A percentile compares a stretch with the other conserved stretches of the same genome.
These are phyloP conservation scores for Trichoderma gracile DNA, from an alignment of 2,329 filamentous ascomycete genomes.

Conservation along the genomic window DNA sequence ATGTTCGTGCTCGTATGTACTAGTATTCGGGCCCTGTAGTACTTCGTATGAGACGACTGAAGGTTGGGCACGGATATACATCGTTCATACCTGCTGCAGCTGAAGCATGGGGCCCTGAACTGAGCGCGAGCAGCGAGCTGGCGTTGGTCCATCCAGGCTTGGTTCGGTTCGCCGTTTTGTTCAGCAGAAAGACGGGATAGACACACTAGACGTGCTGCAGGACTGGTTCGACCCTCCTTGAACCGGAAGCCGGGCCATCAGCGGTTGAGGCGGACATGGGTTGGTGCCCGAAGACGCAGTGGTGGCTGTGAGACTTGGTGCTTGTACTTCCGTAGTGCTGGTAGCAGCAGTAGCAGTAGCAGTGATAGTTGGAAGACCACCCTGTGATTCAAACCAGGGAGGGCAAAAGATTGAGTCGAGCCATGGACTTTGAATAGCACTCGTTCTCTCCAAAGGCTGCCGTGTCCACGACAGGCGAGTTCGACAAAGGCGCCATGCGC, in stretches of 20 bases:
- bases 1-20: not conserved
- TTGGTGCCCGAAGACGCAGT: not conserved
- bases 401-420: not conserved
- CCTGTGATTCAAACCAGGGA: not conserved
- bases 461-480: conserved; percentile 1
- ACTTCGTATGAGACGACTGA: too few species aligned
- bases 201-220: not conserved
- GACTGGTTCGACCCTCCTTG: not conserved
- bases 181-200: not conserved
- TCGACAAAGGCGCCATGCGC: too few species aligned
- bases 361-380: not conserved
- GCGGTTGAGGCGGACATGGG: not conserved
- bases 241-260: not conserved
- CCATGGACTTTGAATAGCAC: not conserved
- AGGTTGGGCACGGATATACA: too few species aligned
- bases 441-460: not conserved
- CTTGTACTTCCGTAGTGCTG: not conserved
- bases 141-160: not conserved
- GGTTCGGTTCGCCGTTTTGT: not conserved
- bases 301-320: too few species aligned
- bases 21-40: too few species aligned
- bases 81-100: too few species aligned
- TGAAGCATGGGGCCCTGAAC: not conserved
- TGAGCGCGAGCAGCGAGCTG: not conserved
- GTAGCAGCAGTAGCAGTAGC: not conserved